Evolutionary conservation across 768 basidiomycete genomes (phyloP), one percentile per base, ranked within the genome.

Genomic region (Kwoniella sp.): DNA sequence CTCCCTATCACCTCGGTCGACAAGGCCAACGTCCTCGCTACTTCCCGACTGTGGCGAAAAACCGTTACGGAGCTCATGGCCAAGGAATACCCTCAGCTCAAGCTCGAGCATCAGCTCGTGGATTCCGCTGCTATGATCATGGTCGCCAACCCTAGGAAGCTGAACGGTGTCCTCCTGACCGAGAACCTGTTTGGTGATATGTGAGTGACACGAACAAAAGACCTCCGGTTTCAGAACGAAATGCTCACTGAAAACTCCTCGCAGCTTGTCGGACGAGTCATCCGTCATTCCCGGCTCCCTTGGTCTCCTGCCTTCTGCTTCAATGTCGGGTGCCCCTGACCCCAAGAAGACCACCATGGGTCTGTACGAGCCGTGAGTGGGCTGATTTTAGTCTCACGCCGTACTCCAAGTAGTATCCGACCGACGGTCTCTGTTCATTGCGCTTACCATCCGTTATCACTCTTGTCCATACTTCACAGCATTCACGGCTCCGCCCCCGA

Each of bases 211-310:
- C 11, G 38, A 41, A 20, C 9, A 41, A 9, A 41, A 9, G 38
- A n/a, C n/a, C n/a, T n/a, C n/a, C n/a, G n/a, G n/a, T n/a, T n/a
- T n/a, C n/a, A n/a, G n/a, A n/a, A n/a, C n/a, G n/a, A n/a, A n/a
- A n/a, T n/a, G 34, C 34, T 34, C 34, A 34, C 34, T 34, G 34
- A 34, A 13, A 3, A 11, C 2, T 11, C 2, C 20, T 20, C 22
- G 23, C 75, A 97, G 93, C 74, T 86, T 99, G 41, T 98, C 95
- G 8, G 96, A 98, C 80, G 93, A 99, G 81, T 86, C 89, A 13
- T 97, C 94, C 71, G 92, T 98, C 71, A 97, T 99, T 73, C 95
- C 95, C 20, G 96, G 96, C 20, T 98, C 96, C 29, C 88, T 99
- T 11, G 96, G 96, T 56, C 86, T 99, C 23, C 85, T 98, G 15